phyloP scores from a whole-genome alignment of 2,329 filamentous ascomycete species.

The Calonectria hawksworthii region DNA sequence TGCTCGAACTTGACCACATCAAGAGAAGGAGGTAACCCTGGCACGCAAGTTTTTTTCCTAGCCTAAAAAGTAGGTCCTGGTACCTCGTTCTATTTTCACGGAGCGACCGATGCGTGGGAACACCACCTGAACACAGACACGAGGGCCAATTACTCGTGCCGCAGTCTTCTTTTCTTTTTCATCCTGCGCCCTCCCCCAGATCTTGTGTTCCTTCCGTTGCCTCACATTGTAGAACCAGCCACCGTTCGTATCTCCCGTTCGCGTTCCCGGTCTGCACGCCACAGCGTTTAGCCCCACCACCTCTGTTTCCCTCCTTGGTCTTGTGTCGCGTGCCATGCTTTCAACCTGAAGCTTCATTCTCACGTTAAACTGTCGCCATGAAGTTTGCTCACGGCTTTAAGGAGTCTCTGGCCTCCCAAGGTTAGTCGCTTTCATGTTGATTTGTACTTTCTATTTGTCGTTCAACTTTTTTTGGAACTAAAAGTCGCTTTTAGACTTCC shows the following conservation, averaged over 20 bases:
- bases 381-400: slow-evolving; percentile 89
- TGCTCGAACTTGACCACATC: slow-evolving; percentile 12
- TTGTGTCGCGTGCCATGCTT: slow-evolving; percentile 40
- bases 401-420: slow-evolving; percentile 75
- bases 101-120: neutral
- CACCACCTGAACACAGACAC: neutral
- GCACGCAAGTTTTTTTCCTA: slow-evolving; percentile 8
- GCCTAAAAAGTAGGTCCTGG: neutral
- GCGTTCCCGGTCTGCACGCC: neutral
- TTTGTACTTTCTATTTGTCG: neutral
- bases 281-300: slow-evolving; percentile 12
- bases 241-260: neutral
- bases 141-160: neutral
- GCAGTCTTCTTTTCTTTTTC: neutral
- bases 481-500: slow-evolving; percentile 68
- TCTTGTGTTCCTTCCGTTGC: neutral
- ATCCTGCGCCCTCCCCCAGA: neutral
- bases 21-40: neutral
- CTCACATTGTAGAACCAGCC: neutral
- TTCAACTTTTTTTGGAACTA: neutral
- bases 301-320: slow-evolving; percentile 11
- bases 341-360: slow-evolving; percentile 21
- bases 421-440: slow-evolving; percentile 44
- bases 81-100: neutral
- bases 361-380: slow-evolving; percentile 65